Evolutionary conservation across 768 basidiomycete genomes (phyloP), one percentile per base, ranked within the genome.

Genomic region (Calocybe cyanea): DNA sequence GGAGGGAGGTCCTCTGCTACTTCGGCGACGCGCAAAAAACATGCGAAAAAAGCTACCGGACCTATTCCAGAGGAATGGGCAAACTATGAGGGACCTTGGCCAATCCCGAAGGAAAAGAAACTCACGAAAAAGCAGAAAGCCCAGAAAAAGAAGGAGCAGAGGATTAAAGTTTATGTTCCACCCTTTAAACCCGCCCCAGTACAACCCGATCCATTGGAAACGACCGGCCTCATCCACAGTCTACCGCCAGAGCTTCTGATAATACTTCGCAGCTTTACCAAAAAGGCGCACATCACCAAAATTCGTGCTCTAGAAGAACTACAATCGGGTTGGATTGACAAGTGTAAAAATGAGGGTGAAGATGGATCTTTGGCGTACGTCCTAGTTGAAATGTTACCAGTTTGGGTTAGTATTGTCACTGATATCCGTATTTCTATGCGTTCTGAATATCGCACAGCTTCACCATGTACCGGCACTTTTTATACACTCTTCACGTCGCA

Each of bases 11-110:
- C 87, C 2, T 94, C 91, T 3, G 92, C 92, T 18, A 74, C 83
- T 0, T 82, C 89, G 0, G 90, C 70, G 4, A 97, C 94, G 7
- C 81, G 93, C 49, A 96, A 95, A 73, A 98, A 96, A 65, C 90
- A 95, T 61, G 87, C 87, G 13, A 80, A 85, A 49, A 93, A 87
- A 59, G 75, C 80, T 1, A n/a, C 11, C 25, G 25, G 5, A 28
- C 25, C 25, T 28, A 28, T 11, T 28, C 6, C 5, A 28, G 25
- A 28, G 25, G 25, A 28, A 28, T 11, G 11, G 25, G 25, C 25
- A 11, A 6, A 11, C n/a, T n/a, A n/a, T n/a, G 71, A 71, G 13
- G 70, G 64, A 36, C 43, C 57, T 17, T 38, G 52, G 40, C 61
- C 61, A 7, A 54, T 62, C 25, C 70, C 72, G 32, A 70, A 71